phyloP scores from a whole-genome alignment of 169 alveolate species.

The Perkinsus marinus region DNA sequence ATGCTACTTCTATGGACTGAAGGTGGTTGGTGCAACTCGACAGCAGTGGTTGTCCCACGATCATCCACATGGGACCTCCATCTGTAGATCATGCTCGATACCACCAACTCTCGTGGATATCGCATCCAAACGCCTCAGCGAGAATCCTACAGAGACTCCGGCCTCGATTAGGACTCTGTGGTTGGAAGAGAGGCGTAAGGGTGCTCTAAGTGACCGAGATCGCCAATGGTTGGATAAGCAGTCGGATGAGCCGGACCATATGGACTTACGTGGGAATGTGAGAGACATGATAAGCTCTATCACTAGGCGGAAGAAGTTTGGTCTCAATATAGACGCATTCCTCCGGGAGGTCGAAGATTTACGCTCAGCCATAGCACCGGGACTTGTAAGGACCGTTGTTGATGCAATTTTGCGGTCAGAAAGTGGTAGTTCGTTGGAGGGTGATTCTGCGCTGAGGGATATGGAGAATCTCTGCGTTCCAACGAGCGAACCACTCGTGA shows the following conservation, averaged over 20 bases:
- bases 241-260: background rate
- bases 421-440: background rate
- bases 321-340: background rate
- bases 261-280: background rate
- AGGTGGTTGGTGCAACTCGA: background rate
- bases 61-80: background rate
- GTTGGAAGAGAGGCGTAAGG: background rate
- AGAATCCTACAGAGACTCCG: background rate
- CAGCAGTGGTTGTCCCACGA: background rate
- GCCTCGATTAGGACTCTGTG: background rate
- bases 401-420: background rate
- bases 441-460: background rate
- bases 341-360: background rate
- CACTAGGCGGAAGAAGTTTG: background rate
- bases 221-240: background rate
- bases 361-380: background rate
- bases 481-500: background rate
- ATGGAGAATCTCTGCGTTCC: background rate
- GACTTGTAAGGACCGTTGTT: background rate
- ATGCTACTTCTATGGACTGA: background rate
- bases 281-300: background rate
- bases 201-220: background rate
- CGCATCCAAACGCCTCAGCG: background rate
- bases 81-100: background rate
- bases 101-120: background rate